A percentile compares a stretch with the other conserved stretches of the same genome.
phyloP scores from a whole-genome alignment of 345 rosid genomes.

The Odontarrhena argentea region DNA sequence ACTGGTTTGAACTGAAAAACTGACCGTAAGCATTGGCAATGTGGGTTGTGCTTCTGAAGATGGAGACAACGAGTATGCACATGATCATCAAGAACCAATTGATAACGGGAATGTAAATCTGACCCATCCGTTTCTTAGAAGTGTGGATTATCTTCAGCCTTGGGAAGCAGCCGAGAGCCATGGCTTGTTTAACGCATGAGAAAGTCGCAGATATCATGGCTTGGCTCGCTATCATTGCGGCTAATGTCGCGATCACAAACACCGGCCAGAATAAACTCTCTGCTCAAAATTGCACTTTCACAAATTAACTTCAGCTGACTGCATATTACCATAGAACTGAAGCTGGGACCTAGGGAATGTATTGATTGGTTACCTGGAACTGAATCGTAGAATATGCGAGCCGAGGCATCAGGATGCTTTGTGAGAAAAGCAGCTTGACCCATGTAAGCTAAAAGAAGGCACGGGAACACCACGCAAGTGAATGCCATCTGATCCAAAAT shows the following conservation, averaged over 20 bases:
- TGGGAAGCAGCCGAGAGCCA: conserved; percentile 99
- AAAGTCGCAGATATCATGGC: conserved; percentile 99
- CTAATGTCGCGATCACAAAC: conserved; percentile 75
- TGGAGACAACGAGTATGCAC: conserved; percentile 86
- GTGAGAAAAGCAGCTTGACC: conserved; percentile 94
- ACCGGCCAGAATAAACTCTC: conserved; percentile 90
- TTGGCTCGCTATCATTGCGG: conserved; percentile 98
- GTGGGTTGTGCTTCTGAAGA: conserved; percentile 82
- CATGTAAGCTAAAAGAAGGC: conserved; percentile 91
- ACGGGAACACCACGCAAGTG: conserved; percentile 82
- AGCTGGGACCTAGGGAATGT: background rate
- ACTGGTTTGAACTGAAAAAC: conserved; percentile 19
- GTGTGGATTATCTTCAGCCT: conserved; percentile 95
- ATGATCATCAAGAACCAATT: conserved; percentile 90
- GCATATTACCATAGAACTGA: background rate
- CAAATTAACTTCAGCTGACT: background rate
- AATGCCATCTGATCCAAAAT: conserved; percentile 67
- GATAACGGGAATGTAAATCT: conserved; percentile 86
- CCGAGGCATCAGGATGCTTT: conserved; percentile 63
- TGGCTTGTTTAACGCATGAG: conserved; percentile 91
- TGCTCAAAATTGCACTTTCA: conserved; percentile 40
- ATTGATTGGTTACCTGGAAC: conserved; percentile 63
- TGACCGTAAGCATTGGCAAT: conserved; percentile 98
- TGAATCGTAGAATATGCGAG: conserved; percentile 78
- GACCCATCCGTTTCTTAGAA: conserved; percentile 82